Percentiles rank a stretch among this genome's conserved stretches.
phyloP scores from a whole-genome alignment of 257 asterid genomes.

The Solanum megistacrolobum region DNA sequence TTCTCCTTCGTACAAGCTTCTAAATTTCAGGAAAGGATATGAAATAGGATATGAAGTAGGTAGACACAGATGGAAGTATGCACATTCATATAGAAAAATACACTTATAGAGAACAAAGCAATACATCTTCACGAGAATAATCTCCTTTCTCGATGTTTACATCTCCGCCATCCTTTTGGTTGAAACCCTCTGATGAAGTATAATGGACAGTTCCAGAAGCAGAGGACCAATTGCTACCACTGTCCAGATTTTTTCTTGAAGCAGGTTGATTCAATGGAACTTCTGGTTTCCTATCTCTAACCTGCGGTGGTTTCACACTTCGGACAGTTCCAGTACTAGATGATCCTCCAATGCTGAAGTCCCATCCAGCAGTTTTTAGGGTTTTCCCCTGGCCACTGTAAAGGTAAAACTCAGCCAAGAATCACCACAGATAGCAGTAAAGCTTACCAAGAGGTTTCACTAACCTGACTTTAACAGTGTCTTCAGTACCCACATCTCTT shows the following conservation, averaged over 20 bases:
- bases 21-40: background rate
- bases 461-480: conserved; percentile 46
- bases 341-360: conserved; percentile 86
- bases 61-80: background rate
- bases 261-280: conserved; percentile 44
- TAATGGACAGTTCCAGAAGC: conserved; percentile 48
- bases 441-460: conserved; percentile 21
- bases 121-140: conserved; percentile 53
- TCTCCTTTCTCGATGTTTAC: conserved; percentile 29
- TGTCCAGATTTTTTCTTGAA: conserved; percentile 41
- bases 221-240: conserved; percentile 49
- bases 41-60: background rate
- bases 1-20: background rate
- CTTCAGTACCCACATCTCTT: conserved; percentile 27
- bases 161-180: conserved; percentile 37
- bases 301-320: conserved; percentile 89
- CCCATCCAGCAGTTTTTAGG: conserved; percentile 81
- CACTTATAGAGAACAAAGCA: conserved; percentile 16
- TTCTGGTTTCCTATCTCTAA: conserved; percentile 70
- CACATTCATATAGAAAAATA: background rate
- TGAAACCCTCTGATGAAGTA: conserved; percentile 36
- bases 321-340: conserved; percentile 71
- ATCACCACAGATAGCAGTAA: background rate
- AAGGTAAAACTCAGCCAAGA: conserved; percentile 15
- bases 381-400: conserved; percentile 59